Percentiles rank a stretch among this genome's conserved stretches.
Evolutionary conservation across 164 flowering plant genomes (phyloP).

Genomic region (Stephania cephalantha): DNA sequence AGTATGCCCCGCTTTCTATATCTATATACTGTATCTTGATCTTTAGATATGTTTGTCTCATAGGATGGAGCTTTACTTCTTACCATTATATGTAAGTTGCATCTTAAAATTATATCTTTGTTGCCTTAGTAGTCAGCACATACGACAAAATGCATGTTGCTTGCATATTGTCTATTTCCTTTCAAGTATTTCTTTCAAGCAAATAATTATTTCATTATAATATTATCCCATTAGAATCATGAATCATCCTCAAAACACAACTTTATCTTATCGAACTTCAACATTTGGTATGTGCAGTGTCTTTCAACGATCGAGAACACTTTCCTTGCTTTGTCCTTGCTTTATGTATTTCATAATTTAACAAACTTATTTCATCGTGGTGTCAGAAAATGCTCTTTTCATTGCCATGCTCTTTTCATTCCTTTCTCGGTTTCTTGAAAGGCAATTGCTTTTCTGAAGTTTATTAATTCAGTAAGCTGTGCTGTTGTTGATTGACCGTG

Average conservation of each 20-base stretch:
- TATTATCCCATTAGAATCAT: not conserved
- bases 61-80: not conserved
- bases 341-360: not conserved
- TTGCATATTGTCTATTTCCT: not conserved
- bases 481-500: not conserved
- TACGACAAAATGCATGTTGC: not conserved
- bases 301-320: not conserved
- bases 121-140: not conserved
- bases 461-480: not conserved
- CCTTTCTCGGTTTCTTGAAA: not conserved
- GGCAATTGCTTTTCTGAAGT: not conserved
- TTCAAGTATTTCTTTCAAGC: not conserved
- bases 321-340: not conserved
- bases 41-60: not conserved
- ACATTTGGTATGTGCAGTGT: not conserved
- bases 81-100: not conserved
- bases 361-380: not conserved
- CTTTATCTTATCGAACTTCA: not conserved
- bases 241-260: not conserved
- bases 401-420: not conserved
- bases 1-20: too few species aligned
- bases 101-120: not conserved
- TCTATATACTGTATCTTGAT: too few species aligned
- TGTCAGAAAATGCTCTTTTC: not conserved
- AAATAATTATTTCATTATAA: not conserved